Conservation (phyloP, 306 rosid genomes). For the Notholithocarpus densiflorus region DNA sequence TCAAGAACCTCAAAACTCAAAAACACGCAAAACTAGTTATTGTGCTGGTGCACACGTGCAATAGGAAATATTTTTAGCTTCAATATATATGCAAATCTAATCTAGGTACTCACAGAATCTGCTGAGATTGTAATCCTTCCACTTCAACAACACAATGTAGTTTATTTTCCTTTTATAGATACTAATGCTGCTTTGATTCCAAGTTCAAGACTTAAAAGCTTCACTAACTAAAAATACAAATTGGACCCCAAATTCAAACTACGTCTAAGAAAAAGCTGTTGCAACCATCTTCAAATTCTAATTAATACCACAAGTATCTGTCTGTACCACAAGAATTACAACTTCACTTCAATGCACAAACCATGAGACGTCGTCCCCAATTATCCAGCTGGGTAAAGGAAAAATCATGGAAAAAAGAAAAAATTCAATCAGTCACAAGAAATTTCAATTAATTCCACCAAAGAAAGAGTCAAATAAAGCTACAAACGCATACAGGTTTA, state of each 20-base stretch:
- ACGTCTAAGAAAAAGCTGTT: background rate
- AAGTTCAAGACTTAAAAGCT: slow-evolving; percentile 1
- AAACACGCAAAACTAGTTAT: background rate
- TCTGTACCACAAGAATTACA: background rate
- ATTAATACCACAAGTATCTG: background rate
- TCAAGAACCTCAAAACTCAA: background rate
- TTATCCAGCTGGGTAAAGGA: slow-evolving; percentile 5
- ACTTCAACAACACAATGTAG: background rate
- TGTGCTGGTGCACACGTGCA: background rate
- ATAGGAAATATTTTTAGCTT: background rate
- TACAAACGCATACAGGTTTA: background rate
- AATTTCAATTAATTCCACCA: background rate
- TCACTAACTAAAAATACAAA: background rate
- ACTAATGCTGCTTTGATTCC: background rate
- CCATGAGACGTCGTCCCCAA: slow-evolving; percentile 19
- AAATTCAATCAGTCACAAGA: background rate
- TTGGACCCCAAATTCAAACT: background rate
- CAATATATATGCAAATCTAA: background rate
- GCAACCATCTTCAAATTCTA: background rate
- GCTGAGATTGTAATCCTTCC: background rate
- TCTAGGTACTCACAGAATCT: background rate
- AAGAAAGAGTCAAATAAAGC: background rate
- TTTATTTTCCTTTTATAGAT: background rate
- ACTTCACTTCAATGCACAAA: background rate
- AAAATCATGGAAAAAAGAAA: background rate